Conservation (phyloP, 2,329 filamentous ascomycete species). For the Phoma herbarum region DNA sequence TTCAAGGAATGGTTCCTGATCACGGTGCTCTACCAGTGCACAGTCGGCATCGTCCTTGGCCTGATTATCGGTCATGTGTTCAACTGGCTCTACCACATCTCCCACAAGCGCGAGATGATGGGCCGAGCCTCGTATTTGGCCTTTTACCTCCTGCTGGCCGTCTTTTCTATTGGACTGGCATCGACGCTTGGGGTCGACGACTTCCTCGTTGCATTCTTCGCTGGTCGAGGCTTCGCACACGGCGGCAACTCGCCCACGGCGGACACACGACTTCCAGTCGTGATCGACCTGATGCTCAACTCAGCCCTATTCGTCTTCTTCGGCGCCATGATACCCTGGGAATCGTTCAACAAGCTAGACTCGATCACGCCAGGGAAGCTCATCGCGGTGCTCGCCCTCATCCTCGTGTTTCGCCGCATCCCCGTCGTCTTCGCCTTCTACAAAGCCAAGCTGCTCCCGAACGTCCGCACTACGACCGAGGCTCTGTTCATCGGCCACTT, state of each 20-base stretch:
- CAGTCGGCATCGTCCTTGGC: slow-evolving; percentile 58
- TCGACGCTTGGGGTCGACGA: slow-evolving; percentile 63
- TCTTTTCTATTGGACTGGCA: slow-evolving; percentile 62
- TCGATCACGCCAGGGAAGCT: slow-evolving; percentile 56
- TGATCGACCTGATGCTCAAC: slow-evolving; percentile 66
- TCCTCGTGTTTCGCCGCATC: slow-evolving; percentile 62
- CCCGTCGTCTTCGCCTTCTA: slow-evolving; percentile 61
- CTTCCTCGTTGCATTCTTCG: slow-evolving; percentile 66
- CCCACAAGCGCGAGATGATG: slow-evolving; percentile 56
- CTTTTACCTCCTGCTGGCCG: slow-evolving; percentile 65
- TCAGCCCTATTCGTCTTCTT: slow-evolving; percentile 66
- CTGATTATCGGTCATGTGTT: slow-evolving; percentile 58
- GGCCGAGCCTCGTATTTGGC: slow-evolving; percentile 61
- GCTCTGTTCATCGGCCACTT: slow-evolving; percentile 66
- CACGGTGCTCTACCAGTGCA: slow-evolving; percentile 65
- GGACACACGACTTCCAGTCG: slow-evolving; percentile 57
- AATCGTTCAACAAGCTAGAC: slow-evolving; percentile 50
- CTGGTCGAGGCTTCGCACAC: slow-evolving; percentile 63
- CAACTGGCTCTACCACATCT: slow-evolving; percentile 60
- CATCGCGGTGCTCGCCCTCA: slow-evolving; percentile 57
- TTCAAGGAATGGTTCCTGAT: slow-evolving; percentile 63
- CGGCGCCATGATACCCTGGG: slow-evolving; percentile 64
- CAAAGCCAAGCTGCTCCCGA: slow-evolving; percentile 54
- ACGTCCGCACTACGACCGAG: slow-evolving; percentile 60
- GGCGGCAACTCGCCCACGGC: slow-evolving; percentile 62